These are phyloP conservation scores for Kurtzmaniella cleridarum DNA, from an alignment of 805 yeast genomes.

Conservation along the genomic window DNA sequence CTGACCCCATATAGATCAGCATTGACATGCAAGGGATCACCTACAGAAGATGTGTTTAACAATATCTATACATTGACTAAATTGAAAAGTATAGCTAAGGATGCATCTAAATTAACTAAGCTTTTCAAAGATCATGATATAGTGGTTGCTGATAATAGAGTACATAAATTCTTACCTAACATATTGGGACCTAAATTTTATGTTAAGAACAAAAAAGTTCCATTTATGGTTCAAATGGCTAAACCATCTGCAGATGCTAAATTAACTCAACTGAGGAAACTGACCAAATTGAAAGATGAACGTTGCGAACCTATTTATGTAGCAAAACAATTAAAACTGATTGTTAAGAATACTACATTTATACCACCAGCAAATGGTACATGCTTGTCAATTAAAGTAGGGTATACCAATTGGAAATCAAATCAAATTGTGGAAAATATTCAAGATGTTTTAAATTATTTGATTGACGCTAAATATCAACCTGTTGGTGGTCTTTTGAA, in stretches of 20 bases:
- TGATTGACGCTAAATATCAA: constrained; percentile 37
- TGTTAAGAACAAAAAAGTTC: constrained; percentile 59
- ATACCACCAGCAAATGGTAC: constrained; percentile 57
- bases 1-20: constrained; percentile 49
- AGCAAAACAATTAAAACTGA: constrained; percentile 56
- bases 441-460: constrained; percentile 43
- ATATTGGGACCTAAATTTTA: constrained; percentile 58
- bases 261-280: constrained; percentile 25
- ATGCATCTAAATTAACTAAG: constrained; percentile 41
- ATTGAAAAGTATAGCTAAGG: constrained; percentile 41
- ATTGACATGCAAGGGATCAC: constrained; percentile 42
- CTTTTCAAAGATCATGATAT: constrained; percentile 59
- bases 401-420: constrained; percentile 43
- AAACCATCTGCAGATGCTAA: constrained; percentile 29
- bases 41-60: constrained; percentile 57
- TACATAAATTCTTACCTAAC: constrained; percentile 54
- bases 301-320: constrained; percentile 64
- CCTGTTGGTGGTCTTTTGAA: constrained; percentile 59
- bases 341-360: constrained; percentile 57
- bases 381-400: constrained; percentile 56
- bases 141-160: constrained; percentile 63
- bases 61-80: constrained; percentile 58
- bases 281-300: constrained; percentile 47
- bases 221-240: constrained; percentile 62
- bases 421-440: constrained; percentile 47